Percentiles rank a stretch among this genome's conserved stretches.
Evolutionary conservation across 306 rosid species (phyloP).

Genomic region (Abrus precatorius): DNA sequence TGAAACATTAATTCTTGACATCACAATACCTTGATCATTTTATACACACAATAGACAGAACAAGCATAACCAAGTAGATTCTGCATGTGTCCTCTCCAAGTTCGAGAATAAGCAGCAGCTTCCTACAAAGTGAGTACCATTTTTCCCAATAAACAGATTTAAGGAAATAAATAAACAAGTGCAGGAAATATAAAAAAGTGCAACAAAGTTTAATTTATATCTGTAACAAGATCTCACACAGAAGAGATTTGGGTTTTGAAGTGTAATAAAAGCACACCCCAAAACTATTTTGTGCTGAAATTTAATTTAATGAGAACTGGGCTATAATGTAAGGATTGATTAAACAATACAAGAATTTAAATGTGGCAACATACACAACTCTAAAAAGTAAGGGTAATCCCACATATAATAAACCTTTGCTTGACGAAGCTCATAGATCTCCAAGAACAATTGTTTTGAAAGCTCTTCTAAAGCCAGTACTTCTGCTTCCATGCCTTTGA

Average conservation of each 20-base stretch:
- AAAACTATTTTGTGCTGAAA: slow-evolving; percentile 17
- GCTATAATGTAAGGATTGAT: slow-evolving; percentile 1
- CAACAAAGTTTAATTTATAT: slow-evolving; percentile 15
- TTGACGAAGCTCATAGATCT: slow-evolving; percentile 96
- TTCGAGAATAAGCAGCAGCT: slow-evolving; percentile 98
- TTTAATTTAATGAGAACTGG: neutral
- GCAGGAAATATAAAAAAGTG: neutral
- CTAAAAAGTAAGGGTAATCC: slow-evolving; percentile 36
- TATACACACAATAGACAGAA: slow-evolving; percentile 94
- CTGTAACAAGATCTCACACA: neutral
- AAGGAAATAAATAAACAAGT: neutral
- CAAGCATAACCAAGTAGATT: slow-evolving; percentile 98
- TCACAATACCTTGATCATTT: slow-evolving; percentile 88
- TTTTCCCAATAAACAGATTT: slow-evolving; percentile 33
- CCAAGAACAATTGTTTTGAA: slow-evolving; percentile 93
- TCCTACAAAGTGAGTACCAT: slow-evolving; percentile 71
- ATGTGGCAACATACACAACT: neutral
- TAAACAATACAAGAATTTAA: neutral
- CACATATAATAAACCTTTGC: slow-evolving; percentile 76
- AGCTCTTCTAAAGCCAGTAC: slow-evolving; percentile 95
- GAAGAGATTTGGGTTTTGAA: slow-evolving; percentile 9
- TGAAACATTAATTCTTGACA: slow-evolving; percentile 35
- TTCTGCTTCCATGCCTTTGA: slow-evolving; percentile 91
- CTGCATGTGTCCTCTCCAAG: slow-evolving; percentile 99
- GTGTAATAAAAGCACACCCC: slow-evolving; percentile 1